Percentiles rank a stretch among this genome's conserved stretches.
These are phyloP conservation scores for Venturia effusa DNA, from an alignment of 2,329 filamentous ascomycete species.

Conservation along the genomic window DNA sequence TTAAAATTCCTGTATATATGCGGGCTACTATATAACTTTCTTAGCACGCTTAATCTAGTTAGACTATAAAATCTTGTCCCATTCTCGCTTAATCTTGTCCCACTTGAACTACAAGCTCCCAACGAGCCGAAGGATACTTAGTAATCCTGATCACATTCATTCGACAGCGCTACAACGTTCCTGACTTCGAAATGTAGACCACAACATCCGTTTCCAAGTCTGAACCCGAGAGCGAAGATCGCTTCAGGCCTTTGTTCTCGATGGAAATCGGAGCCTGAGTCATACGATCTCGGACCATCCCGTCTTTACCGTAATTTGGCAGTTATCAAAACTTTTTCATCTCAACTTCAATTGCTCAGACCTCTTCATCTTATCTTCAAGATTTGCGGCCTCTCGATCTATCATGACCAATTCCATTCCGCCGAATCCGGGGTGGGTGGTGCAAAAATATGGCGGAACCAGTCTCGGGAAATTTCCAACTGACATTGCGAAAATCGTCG, in stretches of 20 bases:
- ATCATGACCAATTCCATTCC: background rate
- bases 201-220: background rate
- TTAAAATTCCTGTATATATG: too few relatives aligned
- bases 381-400: background rate
- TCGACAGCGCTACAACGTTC: too few relatives aligned
- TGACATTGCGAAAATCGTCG: slow-evolving; percentile 11
- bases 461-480: slow-evolving; percentile 53
- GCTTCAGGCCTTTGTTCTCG: background rate
- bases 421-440: slow-evolving; percentile 49
- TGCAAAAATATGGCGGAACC: slow-evolving; percentile 93
- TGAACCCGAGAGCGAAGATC: background rate
- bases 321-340: background rate
- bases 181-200: background rate
- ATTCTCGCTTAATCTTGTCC: too few relatives aligned
- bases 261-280: background rate
- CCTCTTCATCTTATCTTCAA: background rate
- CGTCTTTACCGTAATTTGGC: background rate
- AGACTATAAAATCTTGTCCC: too few relatives aligned
- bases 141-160: too few relatives aligned
- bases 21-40: too few relatives aligned
- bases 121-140: too few relatives aligned
- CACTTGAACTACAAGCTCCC: too few relatives aligned
- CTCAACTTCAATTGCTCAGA: background rate
- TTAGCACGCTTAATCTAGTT: too few relatives aligned
- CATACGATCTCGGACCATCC: background rate